Conservation (phyloP, 2,329 filamentous ascomycete species). For the Microsporum audouinii region DNA sequence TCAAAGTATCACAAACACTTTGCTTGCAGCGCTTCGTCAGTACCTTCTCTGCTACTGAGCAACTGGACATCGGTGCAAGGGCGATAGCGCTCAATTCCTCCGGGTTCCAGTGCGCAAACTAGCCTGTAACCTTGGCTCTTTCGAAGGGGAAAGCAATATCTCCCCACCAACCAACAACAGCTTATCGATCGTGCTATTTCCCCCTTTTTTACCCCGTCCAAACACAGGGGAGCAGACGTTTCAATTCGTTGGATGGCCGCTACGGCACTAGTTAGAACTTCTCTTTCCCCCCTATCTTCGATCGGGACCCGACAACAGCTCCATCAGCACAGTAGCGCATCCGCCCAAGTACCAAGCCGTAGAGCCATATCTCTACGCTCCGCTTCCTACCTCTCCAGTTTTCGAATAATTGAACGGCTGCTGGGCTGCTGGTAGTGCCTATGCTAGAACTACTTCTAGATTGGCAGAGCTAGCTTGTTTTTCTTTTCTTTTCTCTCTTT, state of each 20-base stretch:
- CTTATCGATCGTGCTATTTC: background rate
- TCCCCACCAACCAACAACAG: slow-evolving; percentile 3
- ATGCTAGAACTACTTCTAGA: background rate
- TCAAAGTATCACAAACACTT: background rate
- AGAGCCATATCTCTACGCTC: background rate
- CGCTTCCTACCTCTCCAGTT: background rate
- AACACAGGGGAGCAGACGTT: background rate
- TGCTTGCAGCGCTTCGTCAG: background rate
- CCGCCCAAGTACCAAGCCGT: background rate
- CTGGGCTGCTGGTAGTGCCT: background rate
- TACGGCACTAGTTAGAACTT: background rate
- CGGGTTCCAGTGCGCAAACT: background rate
- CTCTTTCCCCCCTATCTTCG: background rate
- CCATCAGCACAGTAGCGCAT: background rate
- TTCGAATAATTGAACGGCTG: background rate
- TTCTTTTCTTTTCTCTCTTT: background rate
- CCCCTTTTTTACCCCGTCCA: background rate
- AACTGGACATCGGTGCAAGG: background rate
- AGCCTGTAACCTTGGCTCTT: background rate
- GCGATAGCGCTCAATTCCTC: background rate
- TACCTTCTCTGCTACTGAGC: background rate
- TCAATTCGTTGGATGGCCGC: background rate
- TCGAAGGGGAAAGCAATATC: background rate
- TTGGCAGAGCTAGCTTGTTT: background rate
- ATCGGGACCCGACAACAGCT: background rate